phyloP scores from a whole-genome alignment of 2,329 filamentous ascomycete species.

The Aspergillus flavus region DNA sequence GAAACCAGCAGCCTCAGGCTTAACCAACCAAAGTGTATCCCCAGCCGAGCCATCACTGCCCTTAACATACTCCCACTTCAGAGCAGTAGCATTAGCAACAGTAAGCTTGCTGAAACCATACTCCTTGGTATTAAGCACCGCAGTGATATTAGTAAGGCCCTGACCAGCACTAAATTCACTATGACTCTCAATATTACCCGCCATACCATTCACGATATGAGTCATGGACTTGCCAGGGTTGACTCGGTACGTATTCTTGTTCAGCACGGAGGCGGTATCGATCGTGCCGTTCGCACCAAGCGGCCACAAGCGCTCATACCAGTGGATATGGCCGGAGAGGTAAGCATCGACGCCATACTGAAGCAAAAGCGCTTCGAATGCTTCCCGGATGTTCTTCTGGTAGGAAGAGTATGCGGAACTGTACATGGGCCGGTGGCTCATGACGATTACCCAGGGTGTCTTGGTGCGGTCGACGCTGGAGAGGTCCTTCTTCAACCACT shows the following conservation, averaged over 20 bases:
- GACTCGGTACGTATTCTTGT: conserved; percentile 53
- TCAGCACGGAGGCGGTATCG: conserved; percentile 44
- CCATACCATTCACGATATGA: conserved; percentile 57
- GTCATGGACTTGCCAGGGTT: conserved; percentile 54
- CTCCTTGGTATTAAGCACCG: conserved; percentile 48
- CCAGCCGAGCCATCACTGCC: conserved; percentile 38
- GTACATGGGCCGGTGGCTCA: conserved; percentile 55
- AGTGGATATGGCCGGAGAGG: conserved; percentile 51
- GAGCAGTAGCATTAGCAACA: conserved; percentile 42
- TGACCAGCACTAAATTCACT: conserved; percentile 40
- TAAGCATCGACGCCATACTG: conserved; percentile 52
- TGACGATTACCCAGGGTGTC: conserved; percentile 55
- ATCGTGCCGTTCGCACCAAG: conserved; percentile 45
- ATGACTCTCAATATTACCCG: conserved; percentile 57
- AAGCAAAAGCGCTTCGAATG: conserved; percentile 51
- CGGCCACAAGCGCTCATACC: conserved; percentile 50
- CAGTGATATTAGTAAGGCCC: conserved; percentile 45
- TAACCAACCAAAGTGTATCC: no score
- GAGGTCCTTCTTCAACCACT: conserved; percentile 52
- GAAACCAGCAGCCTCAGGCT: no score
- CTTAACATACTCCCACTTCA: conserved; percentile 52
- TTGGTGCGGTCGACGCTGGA: conserved; percentile 48
- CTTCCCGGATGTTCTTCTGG: conserved; percentile 47
- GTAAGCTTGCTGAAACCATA: conserved; percentile 55
- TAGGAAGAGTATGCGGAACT: conserved; percentile 49